phyloP scores from a whole-genome alignment of 1,284 basidiomycete species.

The Ustilago nuda region DNA sequence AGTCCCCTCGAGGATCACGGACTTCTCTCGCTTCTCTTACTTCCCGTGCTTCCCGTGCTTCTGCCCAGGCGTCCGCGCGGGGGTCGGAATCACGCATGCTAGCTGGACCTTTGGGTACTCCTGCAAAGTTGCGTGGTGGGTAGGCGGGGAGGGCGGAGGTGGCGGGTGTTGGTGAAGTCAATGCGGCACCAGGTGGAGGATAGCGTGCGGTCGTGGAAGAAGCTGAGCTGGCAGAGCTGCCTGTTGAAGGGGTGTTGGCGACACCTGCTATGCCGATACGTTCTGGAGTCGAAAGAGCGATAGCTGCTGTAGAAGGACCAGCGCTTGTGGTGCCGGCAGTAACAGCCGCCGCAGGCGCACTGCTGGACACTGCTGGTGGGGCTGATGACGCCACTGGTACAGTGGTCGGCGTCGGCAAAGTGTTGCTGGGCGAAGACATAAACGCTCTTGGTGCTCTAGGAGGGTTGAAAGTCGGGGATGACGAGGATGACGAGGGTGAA shows the following conservation, averaged over 20 bases:
- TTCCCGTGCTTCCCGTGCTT: conserved; percentile 27
- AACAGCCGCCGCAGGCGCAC: conserved; percentile 1
- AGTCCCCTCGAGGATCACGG: neutral
- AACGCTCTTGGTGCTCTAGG: conserved; percentile 47
- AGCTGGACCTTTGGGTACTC: conserved; percentile 55
- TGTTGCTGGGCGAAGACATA: conserved; percentile 28
- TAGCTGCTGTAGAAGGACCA: neutral
- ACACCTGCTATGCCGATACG: conserved; percentile 17
- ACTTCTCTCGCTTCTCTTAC: conserved; percentile 28
- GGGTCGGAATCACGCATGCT: conserved; percentile 46
- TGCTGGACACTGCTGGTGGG: neutral
- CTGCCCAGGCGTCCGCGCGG: conserved; percentile 28
- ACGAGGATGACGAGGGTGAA: conserved; percentile 26
- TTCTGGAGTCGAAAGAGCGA: conserved; percentile 26
- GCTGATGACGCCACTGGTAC: neutral
- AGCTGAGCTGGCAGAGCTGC: conserved; percentile 23
- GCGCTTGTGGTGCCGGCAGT: neutral
- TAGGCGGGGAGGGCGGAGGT: conserved; percentile 22
- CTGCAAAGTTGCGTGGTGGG: conserved; percentile 41
- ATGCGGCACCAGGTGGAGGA: neutral
- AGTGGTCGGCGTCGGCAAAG: conserved; percentile 13
- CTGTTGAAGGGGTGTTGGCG: conserved; percentile 32
- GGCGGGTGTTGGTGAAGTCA: conserved; percentile 30
- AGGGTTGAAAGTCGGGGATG: conserved; percentile 31
- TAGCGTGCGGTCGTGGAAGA: conserved; percentile 19